A percentile compares a stretch with the other conserved stretches of the same genome.
Conservation (phyloP, 2,329 filamentous ascomycete genomes). For the Fusarium verticillioides region DNA sequence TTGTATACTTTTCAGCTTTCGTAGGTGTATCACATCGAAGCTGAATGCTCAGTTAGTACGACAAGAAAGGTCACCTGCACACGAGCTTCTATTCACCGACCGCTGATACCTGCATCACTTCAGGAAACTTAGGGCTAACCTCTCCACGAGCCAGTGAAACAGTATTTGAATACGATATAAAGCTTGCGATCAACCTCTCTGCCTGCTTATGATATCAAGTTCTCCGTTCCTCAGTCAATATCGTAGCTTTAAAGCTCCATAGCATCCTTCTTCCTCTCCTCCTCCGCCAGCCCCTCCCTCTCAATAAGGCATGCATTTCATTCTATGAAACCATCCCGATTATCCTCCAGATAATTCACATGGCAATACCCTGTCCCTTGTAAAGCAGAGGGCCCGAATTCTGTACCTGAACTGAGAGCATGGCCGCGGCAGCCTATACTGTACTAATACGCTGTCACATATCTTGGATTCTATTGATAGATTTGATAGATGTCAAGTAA, state of each 20-base stretch:
- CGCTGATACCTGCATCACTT: not conserved
- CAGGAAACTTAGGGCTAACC: accelerated
- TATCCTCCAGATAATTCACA: not conserved
- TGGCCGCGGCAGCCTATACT: not conserved
- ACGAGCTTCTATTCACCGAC: not conserved
- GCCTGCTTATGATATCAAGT: accelerated
- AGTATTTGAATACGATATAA: accelerated
- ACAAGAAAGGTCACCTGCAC: no score
- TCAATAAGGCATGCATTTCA: not conserved
- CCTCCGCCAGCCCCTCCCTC: not conserved
- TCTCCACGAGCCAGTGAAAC: not conserved
- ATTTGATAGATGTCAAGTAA: accelerated
- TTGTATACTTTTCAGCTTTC: not conserved
- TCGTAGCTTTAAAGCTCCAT: not conserved
- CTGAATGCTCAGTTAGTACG: not conserved
- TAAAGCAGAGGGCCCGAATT: not conserved
- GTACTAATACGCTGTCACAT: not conserved
- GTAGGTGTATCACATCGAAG: not conserved
- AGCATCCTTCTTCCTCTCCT: not conserved
- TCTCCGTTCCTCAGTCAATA: not conserved
- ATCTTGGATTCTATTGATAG: not conserved
- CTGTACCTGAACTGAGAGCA: not conserved
- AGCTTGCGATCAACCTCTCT: no score
- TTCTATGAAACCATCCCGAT: not conserved
- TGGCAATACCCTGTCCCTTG: not conserved